A percentile compares a stretch with the other conserved stretches of the same genome.
Conservation (phyloP, 331 rosid genomes). For the Prunus yedoensis region DNA sequence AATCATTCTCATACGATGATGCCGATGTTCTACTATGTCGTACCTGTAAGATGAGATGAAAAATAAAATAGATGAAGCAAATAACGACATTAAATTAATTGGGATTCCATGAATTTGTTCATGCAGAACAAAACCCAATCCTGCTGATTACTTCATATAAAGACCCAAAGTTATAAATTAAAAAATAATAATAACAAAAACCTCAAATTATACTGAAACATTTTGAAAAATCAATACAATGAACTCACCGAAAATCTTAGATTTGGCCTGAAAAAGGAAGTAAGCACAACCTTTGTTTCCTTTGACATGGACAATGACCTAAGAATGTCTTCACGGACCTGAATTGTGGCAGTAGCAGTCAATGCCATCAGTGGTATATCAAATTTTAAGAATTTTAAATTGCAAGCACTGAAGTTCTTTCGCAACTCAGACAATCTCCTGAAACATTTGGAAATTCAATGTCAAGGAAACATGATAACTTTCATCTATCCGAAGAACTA, state of each 20-base stretch:
- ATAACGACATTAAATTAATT: background rate
- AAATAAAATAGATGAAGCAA: conserved; percentile 4
- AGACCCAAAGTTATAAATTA: background rate
- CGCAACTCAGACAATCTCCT: conserved; percentile 75
- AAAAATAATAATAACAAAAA: background rate
- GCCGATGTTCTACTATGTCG: conserved; percentile 70
- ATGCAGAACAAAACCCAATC: background rate
- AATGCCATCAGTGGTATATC: conserved; percentile 92
- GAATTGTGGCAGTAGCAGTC: conserved; percentile 86
- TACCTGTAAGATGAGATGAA: conserved; percentile 45
- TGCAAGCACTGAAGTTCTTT: conserved; percentile 64
- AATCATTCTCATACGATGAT: conserved; percentile 70
- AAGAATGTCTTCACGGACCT: conserved; percentile 79
- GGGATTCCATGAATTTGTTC: background rate
- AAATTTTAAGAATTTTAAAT: conserved; percentile 52
- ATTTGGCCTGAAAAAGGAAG: conserved; percentile 85
- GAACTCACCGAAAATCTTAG: conserved; percentile 70
- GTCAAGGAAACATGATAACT: conserved; percentile 3
- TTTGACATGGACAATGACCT: conserved; percentile 64
- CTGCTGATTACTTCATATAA: background rate
- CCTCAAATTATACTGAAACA: background rate
- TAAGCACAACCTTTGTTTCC: conserved; percentile 69
- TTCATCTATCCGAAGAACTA: background rate
- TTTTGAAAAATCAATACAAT: background rate
- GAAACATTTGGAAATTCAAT: conserved; percentile 38